A percentile compares a stretch with the other conserved stretches of the same genome.
These are phyloP conservation scores for Phytophthora pluvialis DNA, from an alignment of 352 stramenopile genomes.

Conservation along the genomic window DNA sequence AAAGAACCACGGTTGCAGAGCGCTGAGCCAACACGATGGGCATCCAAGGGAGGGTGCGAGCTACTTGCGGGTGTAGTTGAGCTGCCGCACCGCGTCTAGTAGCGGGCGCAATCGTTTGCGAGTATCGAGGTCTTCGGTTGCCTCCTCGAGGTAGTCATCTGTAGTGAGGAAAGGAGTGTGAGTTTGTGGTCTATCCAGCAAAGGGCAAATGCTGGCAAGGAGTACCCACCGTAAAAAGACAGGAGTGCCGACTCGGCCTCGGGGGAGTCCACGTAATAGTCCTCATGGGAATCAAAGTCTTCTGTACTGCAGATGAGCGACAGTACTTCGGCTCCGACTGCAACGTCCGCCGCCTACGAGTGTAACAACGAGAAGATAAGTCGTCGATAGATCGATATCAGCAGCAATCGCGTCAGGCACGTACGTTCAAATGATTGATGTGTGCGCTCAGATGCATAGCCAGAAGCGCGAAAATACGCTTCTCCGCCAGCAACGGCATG, in stretches of 20 bases:
- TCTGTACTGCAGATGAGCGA: slow-evolving; percentile 51
- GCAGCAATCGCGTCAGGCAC: not conserved
- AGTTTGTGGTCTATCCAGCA: not conserved
- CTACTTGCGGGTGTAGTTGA: slow-evolving; percentile 40
- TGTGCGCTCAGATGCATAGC: slow-evolving; percentile 78
- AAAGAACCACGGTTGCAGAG: no score
- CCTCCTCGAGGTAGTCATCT: slow-evolving; percentile 80
- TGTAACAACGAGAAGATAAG: not conserved
- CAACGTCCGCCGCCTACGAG: slow-evolving; percentile 50
- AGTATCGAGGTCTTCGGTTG: slow-evolving; percentile 61
- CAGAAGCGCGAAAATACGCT: slow-evolving; percentile 81
- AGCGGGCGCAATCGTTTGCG: slow-evolving; percentile 79
- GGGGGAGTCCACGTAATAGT: slow-evolving; percentile 58
- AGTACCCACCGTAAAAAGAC: slow-evolving; percentile 54
- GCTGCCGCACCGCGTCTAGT: slow-evolving; percentile 61
- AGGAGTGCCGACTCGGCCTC: slow-evolving; percentile 64
- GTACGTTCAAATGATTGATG: slow-evolving; percentile 54
- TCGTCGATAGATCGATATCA: no score
- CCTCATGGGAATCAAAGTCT: slow-evolving; percentile 37
- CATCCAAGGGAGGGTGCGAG: not conserved
- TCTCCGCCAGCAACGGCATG: slow-evolving; percentile 86
- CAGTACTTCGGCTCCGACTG: slow-evolving; percentile 70
- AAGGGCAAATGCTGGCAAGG: not conserved
- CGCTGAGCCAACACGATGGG: no score
- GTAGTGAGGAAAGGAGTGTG: not conserved